Base-by-base conservation (phyloP, 2,329 filamentous ascomycete species). In the Trichoderma oligosporum region DNA sequence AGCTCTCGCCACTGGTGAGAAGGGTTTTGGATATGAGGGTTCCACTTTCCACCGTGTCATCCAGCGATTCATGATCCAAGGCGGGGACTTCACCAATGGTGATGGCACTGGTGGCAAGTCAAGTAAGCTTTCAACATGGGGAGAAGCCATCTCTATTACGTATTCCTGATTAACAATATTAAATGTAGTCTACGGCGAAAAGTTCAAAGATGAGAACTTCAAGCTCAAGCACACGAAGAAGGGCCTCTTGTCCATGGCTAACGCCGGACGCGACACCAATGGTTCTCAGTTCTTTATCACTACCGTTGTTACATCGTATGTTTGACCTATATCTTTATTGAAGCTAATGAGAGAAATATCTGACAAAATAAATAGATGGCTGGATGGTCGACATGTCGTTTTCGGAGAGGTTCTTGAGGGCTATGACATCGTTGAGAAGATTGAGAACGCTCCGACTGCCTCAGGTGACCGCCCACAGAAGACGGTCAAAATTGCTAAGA, bases 201-300 rank as follows among this genome's bases (percentile, higher is more conserved):
- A 89, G 77, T 94, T 94, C 78, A 76, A 83, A 63, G 89, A 95
- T 68, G 89, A 95, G 85, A 94, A 93, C 87, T 94, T 95, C 83
- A 93, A 94, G 86, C 82, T 93, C 71, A 92, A 91, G 82, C 90
- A 95, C 85, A 83, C 81, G 79, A 91, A 91, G 83, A 87, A 85
- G 75, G 89, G 89, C 68, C 78, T 90, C 51, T 78, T 94, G 64
- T 91, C 87, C 75, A 94, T 91, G 89, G 89, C 88, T 74, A 92
- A 92, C 76, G 83, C 88, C 60, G 89, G 89, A 73, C 83, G 85
- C 73, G 88, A 94, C 75, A 94, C 89, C 79, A 92, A 92, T 71
- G 89, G 89, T 71, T 91, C 87, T 59, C 89, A 94, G 73, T 94
- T 94, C 81, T 94, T 94, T 82, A 92, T 94, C 73, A 94, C 90